Evolutionary conservation across 1,284 basidiomycete species (phyloP).

Genomic region (Ustilago hordei): DNA sequence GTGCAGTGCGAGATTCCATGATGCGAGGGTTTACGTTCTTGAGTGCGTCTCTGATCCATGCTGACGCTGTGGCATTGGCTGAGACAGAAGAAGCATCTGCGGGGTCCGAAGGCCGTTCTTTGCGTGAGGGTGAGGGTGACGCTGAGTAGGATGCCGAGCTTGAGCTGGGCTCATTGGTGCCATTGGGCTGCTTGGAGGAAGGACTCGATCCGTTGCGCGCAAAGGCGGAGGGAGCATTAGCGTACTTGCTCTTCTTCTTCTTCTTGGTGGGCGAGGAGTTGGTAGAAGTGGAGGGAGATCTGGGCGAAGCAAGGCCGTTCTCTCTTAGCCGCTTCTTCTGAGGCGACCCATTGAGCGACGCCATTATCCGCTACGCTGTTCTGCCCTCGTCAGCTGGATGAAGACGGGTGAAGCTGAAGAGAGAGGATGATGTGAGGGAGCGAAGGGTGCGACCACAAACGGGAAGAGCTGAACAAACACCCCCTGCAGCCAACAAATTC

Average conservation of each 20-base stretch:
- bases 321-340: slow-evolving; percentile 24
- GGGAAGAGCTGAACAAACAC: slow-evolving; percentile 6
- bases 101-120: slow-evolving; percentile 11
- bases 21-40: slow-evolving; percentile 45
- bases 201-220: slow-evolving; percentile 5
- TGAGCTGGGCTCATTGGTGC: neutral
- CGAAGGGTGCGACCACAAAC: neutral
- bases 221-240: slow-evolving; percentile 34
- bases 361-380: neutral
- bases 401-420: neutral
- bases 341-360: slow-evolving; percentile 16
- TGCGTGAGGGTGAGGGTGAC: slow-evolving; percentile 15
- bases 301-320: slow-evolving; percentile 15
- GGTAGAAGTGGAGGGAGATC: slow-evolving; percentile 23
- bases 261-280: slow-evolving; percentile 29
- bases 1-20: slow-evolving; percentile 37
- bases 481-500: slow-evolving; percentile 18
- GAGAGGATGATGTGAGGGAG: neutral
- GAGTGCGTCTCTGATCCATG: slow-evolving; percentile 36
- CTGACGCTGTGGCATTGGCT: neutral
- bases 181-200: slow-evolving; percentile 10
- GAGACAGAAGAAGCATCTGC: slow-evolving; percentile 1
- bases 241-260: slow-evolving; percentile 53
- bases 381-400: neutral
- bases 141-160: slow-evolving; percentile 2